phyloP scores from a whole-genome alignment of 371 early-diverging fungal genomes.

The Mucor plumbeus region DNA sequence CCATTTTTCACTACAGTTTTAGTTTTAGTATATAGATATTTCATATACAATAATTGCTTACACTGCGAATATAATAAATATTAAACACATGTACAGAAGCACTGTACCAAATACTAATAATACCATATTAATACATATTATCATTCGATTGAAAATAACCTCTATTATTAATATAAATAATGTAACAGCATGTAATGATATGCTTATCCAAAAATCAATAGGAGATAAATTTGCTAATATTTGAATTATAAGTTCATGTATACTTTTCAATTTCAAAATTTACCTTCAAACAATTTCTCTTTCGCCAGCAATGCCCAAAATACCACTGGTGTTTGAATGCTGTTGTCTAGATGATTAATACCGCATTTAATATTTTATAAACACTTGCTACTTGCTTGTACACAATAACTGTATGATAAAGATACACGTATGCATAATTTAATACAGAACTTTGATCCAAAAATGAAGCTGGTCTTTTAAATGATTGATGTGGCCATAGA shows the following conservation, averaged over 20 bases:
- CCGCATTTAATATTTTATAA: too few species aligned
- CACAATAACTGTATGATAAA: constrained; percentile 49
- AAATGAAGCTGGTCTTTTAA: constrained; percentile 36
- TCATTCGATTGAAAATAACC: constrained; percentile 53
- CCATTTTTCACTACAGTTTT: constrained; percentile 39
- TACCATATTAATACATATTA: constrained; percentile 43
- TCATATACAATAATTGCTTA: constrained; percentile 46
- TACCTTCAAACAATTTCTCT: constrained; percentile 22
- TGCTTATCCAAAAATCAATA: constrained; percentile 48
- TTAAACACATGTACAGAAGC: constrained; percentile 56
- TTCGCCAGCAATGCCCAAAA: constrained; percentile 52
- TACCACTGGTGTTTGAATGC: constrained; percentile 60
- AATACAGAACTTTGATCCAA: constrained; percentile 39
- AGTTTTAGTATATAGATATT: constrained; percentile 38
- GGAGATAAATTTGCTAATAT: constrained; percentile 20
- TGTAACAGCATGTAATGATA: constrained; percentile 57
- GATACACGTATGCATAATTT: constrained; percentile 48
- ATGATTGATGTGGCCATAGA: constrained; percentile 16
- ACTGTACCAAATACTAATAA: constrained; percentile 45
- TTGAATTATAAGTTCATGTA: not conserved
- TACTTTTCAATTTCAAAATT: not conserved
- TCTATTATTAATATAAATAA: constrained; percentile 55
- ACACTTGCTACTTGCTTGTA: constrained; percentile 42
- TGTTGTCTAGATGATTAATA: not conserved
- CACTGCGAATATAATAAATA: constrained; percentile 52